Percentiles rank a stretch among this genome's conserved stretches.
These are phyloP conservation scores for Flaveria robusta DNA, from an alignment of 129 eudicot genomes.

Conservation along the genomic window DNA sequence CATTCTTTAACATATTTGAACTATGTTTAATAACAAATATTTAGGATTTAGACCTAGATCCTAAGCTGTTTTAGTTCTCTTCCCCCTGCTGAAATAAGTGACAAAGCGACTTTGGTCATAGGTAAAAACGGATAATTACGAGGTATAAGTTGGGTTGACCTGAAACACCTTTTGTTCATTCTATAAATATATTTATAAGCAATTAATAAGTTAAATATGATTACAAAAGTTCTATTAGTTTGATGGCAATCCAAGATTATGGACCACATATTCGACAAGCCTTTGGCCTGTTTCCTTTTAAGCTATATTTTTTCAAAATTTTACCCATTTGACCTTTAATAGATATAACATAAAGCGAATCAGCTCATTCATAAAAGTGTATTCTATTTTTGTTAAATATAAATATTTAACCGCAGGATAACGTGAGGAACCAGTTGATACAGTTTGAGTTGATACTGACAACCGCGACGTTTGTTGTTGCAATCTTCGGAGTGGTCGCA, in stretches of 20 bases:
- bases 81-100: not conserved
- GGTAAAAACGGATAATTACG: not conserved
- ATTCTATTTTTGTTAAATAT: constrained; percentile 18
- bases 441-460: constrained; percentile 90
- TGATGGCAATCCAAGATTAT: not conserved
- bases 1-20: not conserved
- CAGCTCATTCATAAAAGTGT: not conserved
- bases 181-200: not conserved
- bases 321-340: not conserved
- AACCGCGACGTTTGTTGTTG: constrained; percentile 90
- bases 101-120: not conserved
- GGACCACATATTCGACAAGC: not conserved
- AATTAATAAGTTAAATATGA: not conserved
- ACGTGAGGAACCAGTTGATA: constrained; percentile 90
- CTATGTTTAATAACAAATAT: not conserved
- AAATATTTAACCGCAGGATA: constrained; percentile 58
- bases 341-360: not conserved
- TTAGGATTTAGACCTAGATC: not conserved
- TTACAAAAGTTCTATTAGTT: not conserved
- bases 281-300: constrained; percentile 7
- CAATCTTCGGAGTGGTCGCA: constrained; percentile 96
- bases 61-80: not conserved
- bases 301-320: not conserved
- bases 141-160: not conserved
- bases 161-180: not conserved